These are phyloP conservation scores for Magnolia changhungtana DNA, from an alignment of 164 flowering plant species.

Conservation along the genomic window DNA sequence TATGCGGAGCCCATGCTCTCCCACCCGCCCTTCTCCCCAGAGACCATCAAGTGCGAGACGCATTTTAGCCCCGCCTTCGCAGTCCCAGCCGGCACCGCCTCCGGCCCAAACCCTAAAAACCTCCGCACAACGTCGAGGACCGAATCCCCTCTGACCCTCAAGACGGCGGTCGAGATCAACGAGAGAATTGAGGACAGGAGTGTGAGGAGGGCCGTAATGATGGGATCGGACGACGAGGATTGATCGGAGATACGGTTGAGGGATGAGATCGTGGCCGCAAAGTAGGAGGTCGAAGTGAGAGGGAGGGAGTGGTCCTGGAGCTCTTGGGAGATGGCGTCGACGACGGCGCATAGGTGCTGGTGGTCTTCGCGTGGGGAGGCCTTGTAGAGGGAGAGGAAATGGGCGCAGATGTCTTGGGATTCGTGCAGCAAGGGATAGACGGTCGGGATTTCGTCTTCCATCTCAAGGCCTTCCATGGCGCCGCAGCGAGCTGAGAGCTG, in stretches of 20 bases:
- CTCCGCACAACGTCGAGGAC: constrained; percentile 33
- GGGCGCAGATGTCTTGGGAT: constrained; percentile 38
- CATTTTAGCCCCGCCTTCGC: constrained; percentile 55
- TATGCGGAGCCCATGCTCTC: constrained; percentile 38
- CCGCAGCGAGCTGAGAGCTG: not conserved
- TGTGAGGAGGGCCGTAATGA: constrained; percentile 46
- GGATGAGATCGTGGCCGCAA: constrained; percentile 60
- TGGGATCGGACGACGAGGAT: constrained; percentile 28
- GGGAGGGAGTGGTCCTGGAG: constrained; percentile 66
- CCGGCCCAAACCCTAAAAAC: constrained; percentile 23
- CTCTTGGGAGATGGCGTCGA: constrained; percentile 75
- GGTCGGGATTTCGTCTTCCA: constrained; percentile 7
- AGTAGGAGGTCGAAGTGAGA: constrained; percentile 56
- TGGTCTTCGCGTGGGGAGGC: constrained; percentile 56
- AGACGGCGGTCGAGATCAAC: constrained; percentile 32
- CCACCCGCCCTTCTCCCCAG: constrained; percentile 47
- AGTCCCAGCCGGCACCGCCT: constrained; percentile 21
- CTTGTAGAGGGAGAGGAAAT: constrained; percentile 44
- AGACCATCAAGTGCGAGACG: constrained; percentile 37
- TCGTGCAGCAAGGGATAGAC: constrained; percentile 7
- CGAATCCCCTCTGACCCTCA: constrained; percentile 41
- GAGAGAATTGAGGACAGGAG: constrained; percentile 48
- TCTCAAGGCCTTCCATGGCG: constrained; percentile 27
- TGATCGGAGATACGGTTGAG: constrained; percentile 41
- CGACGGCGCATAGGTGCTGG: constrained; percentile 64